phyloP scores from a whole-genome alignment of 75 land plant genomes.

The Ceratopteris richardii region DNA sequence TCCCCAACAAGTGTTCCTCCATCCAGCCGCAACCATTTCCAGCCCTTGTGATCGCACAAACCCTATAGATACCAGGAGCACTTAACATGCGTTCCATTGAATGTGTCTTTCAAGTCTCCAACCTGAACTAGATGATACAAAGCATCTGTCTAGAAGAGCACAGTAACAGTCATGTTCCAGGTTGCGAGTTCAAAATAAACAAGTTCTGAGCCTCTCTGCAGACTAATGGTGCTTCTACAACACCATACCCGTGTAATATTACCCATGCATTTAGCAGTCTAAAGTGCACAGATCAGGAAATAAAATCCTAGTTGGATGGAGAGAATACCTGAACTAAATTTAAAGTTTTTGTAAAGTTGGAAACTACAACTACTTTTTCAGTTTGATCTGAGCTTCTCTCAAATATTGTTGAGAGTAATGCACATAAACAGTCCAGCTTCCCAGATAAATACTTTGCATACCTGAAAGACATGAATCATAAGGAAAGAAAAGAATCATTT shows the following conservation, averaged over 20 bases:
- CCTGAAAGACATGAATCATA: not conserved
- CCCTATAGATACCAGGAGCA: conserved; percentile 6
- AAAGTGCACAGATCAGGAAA: no score
- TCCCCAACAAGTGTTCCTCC: conserved; percentile 29
- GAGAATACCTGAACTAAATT: conserved; percentile 37
- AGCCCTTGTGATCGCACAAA: conserved; percentile 24
- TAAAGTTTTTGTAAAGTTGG: conserved; percentile 41
- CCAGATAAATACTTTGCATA: conserved; percentile 20
- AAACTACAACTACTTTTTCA: conserved; percentile 37
- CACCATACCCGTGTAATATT: no score
- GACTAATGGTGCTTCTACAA: no score
- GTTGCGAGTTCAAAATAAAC: no score
- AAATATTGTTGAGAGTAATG: conserved; percentile 17
- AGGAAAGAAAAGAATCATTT: no score
- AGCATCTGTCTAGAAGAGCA: no score
- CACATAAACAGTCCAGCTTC: conserved; percentile 24
- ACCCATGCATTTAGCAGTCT: no score
- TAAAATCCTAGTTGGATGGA: not conserved
- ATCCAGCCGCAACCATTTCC: conserved; percentile 41
- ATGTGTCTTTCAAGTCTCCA: no score
- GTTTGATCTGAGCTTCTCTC: not conserved
- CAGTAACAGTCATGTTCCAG: no score
- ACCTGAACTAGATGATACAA: no score
- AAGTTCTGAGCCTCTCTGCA: no score
- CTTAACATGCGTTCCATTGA: no score